Conservation (phyloP, 1,284 basidiomycete genomes). For the Leccinum pachyderme region DNA sequence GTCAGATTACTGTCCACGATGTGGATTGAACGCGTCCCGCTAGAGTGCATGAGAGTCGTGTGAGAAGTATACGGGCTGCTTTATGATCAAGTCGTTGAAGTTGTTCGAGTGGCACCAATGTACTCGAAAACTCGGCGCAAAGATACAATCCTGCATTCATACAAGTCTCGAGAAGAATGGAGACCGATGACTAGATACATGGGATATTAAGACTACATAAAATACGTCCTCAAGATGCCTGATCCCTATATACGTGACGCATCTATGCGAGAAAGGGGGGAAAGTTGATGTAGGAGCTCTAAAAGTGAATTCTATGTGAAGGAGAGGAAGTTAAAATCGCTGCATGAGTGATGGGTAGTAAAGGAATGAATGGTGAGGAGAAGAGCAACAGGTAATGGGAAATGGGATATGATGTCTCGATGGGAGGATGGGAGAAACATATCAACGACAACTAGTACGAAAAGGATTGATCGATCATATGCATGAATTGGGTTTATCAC, state of each 20-base stretch:
- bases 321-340: constrained; percentile 3
- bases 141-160: constrained; percentile 21
- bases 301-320: constrained; percentile 23
- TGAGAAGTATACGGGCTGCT: neutral
- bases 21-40: constrained; percentile 14
- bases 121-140: neutral
- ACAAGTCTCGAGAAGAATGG: constrained; percentile 15
- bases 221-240: constrained; percentile 38
- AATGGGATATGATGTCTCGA: constrained; percentile 25
- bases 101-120: neutral
- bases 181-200: constrained; percentile 27
- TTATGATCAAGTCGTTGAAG: constrained; percentile 2
- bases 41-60: constrained; percentile 14
- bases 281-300: constrained; percentile 18
- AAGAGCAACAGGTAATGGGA: constrained; percentile 1
- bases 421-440: constrained; percentile 9
- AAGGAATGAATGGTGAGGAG: constrained; percentile 6
- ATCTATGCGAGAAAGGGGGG: constrained; percentile 24
- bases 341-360: constrained; percentile 11
- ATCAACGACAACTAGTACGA: constrained; percentile 5
- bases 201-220: constrained; percentile 36
- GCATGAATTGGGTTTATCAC: constrained; percentile 14
- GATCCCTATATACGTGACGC: constrained; percentile 35
- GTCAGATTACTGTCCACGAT: constrained; percentile 18
- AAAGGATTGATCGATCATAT: neutral